Evolutionary conservation across 2,329 filamentous ascomycete species (phyloP).

Genomic region (Ophiostoma triangulosporum): DNA sequence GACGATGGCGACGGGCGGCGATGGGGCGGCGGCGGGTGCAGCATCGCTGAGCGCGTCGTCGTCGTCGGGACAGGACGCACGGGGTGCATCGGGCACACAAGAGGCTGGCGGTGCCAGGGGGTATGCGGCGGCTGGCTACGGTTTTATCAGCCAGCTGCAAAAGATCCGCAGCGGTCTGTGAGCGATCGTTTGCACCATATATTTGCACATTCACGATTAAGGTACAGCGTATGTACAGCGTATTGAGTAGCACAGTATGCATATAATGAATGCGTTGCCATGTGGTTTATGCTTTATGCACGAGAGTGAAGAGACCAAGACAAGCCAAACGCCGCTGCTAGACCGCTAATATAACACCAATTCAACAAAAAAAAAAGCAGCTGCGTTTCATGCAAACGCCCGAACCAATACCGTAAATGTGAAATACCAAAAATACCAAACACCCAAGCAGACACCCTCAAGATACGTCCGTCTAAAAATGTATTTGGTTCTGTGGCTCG

Average conservation of each 20-base stretch:
- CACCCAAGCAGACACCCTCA: too few relatives aligned
- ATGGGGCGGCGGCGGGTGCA: too few relatives aligned
- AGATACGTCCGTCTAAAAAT: background rate
- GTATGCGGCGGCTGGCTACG: conserved; percentile 35
- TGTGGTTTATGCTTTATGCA: background rate
- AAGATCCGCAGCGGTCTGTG: conserved; percentile 42
- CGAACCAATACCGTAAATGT: too few relatives aligned
- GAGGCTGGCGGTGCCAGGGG: conserved; percentile 25
- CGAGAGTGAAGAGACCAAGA: background rate
- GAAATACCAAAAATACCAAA: too few relatives aligned
- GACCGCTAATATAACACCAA: too few relatives aligned
- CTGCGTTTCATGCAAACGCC: too few relatives aligned
- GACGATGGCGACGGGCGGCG: background rate
- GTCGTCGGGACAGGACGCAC: background rate
- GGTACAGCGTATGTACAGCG: background rate
- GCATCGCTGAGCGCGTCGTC: too few relatives aligned
- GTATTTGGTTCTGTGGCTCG: background rate
- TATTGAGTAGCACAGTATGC: too few relatives aligned
- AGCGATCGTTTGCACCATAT: conserved; percentile 2
- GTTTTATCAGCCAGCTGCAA: conserved; percentile 49
- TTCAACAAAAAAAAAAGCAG: too few relatives aligned
- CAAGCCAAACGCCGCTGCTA: too few relatives aligned
- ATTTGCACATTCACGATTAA: background rate
- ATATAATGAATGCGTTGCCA: too few relatives aligned
- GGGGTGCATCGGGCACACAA: background rate